Conservation (phyloP, 345 rosid genomes). For the Cardiospermum halicacabum region DNA sequence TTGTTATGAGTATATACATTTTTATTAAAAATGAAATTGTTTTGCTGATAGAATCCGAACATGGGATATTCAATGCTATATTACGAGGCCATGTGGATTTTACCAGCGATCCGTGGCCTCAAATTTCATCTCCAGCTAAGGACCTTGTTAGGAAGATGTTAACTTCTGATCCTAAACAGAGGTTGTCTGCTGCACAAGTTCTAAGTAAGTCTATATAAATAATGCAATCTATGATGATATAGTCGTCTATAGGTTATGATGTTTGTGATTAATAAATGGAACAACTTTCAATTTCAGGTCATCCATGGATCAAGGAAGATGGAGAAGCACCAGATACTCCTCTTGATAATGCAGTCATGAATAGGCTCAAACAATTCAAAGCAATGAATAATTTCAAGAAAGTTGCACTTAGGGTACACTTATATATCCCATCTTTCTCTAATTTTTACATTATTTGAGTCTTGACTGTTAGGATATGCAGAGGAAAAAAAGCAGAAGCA, state of each 20-base stretch:
- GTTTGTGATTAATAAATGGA: too few relatives aligned
- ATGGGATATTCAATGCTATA: conserved; percentile 91
- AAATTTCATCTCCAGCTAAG: conserved; percentile 78
- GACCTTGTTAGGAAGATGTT: conserved; percentile 93
- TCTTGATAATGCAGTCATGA: conserved; percentile 56
- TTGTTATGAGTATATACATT: not conserved
- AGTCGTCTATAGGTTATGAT: too few relatives aligned
- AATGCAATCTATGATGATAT: too few relatives aligned
- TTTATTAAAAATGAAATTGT: not conserved
- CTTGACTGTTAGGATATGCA: too few relatives aligned
- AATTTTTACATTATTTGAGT: too few relatives aligned
- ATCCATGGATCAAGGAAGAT: conserved; percentile 70
- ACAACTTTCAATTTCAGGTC: conserved; percentile 30
- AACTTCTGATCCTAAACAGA: conserved; percentile 81
- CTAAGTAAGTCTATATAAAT: conserved; percentile 41
- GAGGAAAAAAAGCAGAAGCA: too few relatives aligned
- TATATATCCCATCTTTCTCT: too few relatives aligned
- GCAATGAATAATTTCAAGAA: conserved; percentile 69
- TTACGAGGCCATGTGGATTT: conserved; percentile 76
- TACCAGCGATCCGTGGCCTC: conserved; percentile 91
- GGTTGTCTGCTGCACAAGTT: conserved; percentile 85
- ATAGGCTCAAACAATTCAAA: conserved; percentile 61
- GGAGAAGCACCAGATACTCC: conserved; percentile 74
- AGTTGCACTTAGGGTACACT: conserved; percentile 69
- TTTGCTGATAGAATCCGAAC: conserved; percentile 66